Percentiles rank a stretch among this genome's conserved stretches.
phyloP scores from a whole-genome alignment of 768 basidiomycete species.

The Russula sp. region DNA sequence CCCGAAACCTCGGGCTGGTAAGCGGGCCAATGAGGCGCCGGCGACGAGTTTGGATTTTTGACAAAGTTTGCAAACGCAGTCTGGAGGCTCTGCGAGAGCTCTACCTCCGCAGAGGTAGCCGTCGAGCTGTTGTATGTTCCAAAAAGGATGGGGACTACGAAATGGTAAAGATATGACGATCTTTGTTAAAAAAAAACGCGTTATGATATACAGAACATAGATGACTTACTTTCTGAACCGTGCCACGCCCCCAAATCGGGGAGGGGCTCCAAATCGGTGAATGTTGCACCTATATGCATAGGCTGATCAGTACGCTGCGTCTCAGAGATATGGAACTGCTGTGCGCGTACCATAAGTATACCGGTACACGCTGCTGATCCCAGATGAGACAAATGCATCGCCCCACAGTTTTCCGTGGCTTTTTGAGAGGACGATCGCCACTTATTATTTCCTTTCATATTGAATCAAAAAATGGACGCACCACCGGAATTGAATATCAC shows the following conservation, averaged over 20 bases:
- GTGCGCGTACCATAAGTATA: conserved; percentile 12
- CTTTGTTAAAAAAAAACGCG: background rate
- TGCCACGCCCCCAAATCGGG: background rate
- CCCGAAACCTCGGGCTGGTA: background rate
- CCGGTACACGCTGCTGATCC: conserved; percentile 16
- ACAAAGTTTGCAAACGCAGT: conserved; percentile 18
- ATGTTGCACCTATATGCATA: conserved; percentile 6
- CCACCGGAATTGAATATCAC: conserved; percentile 15
- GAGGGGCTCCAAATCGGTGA: background rate
- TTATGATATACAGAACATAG: background rate
- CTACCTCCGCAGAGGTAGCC: conserved; percentile 31
- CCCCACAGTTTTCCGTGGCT: conserved; percentile 23
- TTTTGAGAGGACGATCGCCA: background rate
- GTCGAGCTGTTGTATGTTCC: conserved; percentile 34
- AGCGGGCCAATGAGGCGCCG: conserved; percentile 13
- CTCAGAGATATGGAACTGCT: no score
- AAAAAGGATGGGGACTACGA: conserved; percentile 32
- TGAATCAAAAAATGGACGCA: background rate
- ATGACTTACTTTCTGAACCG: conserved; percentile 7
- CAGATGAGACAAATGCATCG: conserved; percentile 13
- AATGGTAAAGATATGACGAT: background rate
- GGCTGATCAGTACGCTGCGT: background rate
- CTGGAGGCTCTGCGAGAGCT: conserved; percentile 32
- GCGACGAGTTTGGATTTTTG: conserved; percentile 10
- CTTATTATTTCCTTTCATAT: no score